Conservation (phyloP, 2,329 filamentous ascomycete species). For the Anisogramma anomala region DNA sequence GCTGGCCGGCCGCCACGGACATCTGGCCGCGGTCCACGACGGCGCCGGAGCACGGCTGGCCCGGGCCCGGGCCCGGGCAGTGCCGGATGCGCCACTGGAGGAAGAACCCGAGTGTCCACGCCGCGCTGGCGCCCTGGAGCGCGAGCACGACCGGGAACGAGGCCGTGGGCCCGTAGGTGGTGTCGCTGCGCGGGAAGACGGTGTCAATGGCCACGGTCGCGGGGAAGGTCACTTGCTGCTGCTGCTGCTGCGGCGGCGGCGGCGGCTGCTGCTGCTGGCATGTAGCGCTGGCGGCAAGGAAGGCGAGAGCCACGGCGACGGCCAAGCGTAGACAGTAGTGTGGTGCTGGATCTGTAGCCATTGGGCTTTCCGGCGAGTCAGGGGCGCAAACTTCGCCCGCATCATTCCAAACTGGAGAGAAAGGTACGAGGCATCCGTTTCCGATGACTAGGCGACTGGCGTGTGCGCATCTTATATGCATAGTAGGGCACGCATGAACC, state of each 20-base stretch:
- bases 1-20: not conserved
- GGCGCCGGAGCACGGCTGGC: not conserved
- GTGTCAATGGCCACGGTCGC: slow-evolving; percentile 19
- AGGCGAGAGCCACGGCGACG: no score
- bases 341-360: no score
- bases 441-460: no score
- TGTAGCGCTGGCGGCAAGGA: no score
- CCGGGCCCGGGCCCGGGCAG: not conserved
- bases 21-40: slow-evolving; percentile 1
- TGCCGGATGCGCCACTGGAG: slow-evolving; percentile 1
- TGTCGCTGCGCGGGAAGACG: slow-evolving; percentile 22
- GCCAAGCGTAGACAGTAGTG: no score
- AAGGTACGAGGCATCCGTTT: no score
- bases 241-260: no score
- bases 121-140: slow-evolving; percentile 17
- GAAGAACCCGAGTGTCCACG: slow-evolving; percentile 3
- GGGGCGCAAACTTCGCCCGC: no score
- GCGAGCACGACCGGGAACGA: slow-evolving; percentile 22
- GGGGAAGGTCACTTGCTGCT: slow-evolving; percentile 22
- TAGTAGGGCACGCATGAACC: no score
- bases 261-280: not conserved
- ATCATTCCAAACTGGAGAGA: no score
- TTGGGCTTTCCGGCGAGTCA: no score
- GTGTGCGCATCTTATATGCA: no score
- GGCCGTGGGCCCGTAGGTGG: slow-evolving; percentile 19